A percentile compares a stretch with the other conserved stretches of the same genome.
phyloP scores from a whole-genome alignment of 2,329 filamentous ascomycete genomes.

The Penicillium sp. region DNA sequence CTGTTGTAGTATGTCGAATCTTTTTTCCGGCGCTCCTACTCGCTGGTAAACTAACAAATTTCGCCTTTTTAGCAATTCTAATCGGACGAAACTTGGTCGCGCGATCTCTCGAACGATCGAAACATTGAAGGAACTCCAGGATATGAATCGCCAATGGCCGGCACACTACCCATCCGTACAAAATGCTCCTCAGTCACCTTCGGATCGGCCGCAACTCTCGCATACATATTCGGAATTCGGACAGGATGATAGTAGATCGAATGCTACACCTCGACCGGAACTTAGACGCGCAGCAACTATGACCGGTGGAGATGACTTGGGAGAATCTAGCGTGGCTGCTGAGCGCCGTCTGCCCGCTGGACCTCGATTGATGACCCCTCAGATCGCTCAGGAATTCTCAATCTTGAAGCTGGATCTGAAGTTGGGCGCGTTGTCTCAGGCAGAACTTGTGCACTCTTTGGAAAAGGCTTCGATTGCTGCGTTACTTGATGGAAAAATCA shows the following conservation, averaged over 20 bases:
- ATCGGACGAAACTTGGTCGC: slow-evolving; percentile 81
- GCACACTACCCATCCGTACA: slow-evolving; percentile 81
- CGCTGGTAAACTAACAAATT: slow-evolving; percentile 20
- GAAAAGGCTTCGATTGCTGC: slow-evolving; percentile 91
- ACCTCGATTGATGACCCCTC: slow-evolving; percentile 83
- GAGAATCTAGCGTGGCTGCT: slow-evolving; percentile 75
- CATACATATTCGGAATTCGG: slow-evolving; percentile 43
- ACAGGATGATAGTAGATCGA: slow-evolving; percentile 26
- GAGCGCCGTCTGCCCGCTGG: slow-evolving; percentile 66
- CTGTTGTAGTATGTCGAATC: slow-evolving; percentile 69
- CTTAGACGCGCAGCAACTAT: slow-evolving; percentile 74
- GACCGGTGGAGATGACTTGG: slow-evolving; percentile 60
- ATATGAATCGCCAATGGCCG: slow-evolving; percentile 90
- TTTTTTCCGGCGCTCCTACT: background rate
- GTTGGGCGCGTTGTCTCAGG: slow-evolving; percentile 80
- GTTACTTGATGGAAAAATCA: slow-evolving; percentile 89
- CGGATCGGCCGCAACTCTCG: slow-evolving; percentile 42
- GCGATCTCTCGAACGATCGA: slow-evolving; percentile 87
- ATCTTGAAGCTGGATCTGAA: slow-evolving; percentile 94
- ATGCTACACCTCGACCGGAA: slow-evolving; percentile 51
- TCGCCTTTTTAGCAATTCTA: slow-evolving; percentile 67
- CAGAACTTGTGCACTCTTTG: slow-evolving; percentile 89
- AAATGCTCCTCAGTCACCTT: slow-evolving; percentile 30
- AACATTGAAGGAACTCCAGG: slow-evolving; percentile 77
- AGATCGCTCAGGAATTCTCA: slow-evolving; percentile 94